Base-by-base conservation (phyloP, 176 grass and related monocot species). In the Triticum dicoccoides region DNA sequence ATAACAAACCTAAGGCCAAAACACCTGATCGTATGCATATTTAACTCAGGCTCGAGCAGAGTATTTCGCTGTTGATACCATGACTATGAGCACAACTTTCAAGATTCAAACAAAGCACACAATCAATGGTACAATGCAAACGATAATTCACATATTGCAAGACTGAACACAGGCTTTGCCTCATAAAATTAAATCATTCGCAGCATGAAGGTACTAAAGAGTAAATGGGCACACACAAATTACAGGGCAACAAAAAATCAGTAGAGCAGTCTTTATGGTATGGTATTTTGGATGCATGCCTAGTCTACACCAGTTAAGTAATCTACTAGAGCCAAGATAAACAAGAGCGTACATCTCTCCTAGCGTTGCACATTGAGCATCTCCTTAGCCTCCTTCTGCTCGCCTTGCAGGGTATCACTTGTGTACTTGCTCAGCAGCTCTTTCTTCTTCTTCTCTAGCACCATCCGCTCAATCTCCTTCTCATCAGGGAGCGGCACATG, bases 381-480 rank as follows among this genome's bases (percentile, higher is more conserved):
- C 69, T 89, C 90, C 83, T 96, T 99, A 38, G 94, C 97, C 85
- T 96, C 97, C 41, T 92, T 69, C 79, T 98, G 92, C 45, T 98
- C 94, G 39, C 84, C 90, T 41, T 88, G 80, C 82, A 98, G 86
- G 21, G 77, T 12, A 59, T 94, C 89, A 18, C 94, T 96, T 32
- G 92, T 86, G 79, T 98, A 98, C 87, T 94, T 98, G 79, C 93
- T 91, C 64, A 98, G 86, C 74, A 98, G 85, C 66, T 98, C 94
- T 87, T 85, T 92, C 80, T 98, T 98, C 94, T 98, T 98, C 88
- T 85, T 87, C 87, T 98, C 94, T 8, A 96, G 73, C 33, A 98
- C 90, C 97, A 98, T 96, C 49, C 78, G 91, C 83, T 96, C 97
- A 85, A 98, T 98, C 80, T 94, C 97, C 85, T 96, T 96, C 77